These are phyloP conservation scores for Acacia crassicarpa DNA, from an alignment of 306 rosid species.

Conservation along the genomic window DNA sequence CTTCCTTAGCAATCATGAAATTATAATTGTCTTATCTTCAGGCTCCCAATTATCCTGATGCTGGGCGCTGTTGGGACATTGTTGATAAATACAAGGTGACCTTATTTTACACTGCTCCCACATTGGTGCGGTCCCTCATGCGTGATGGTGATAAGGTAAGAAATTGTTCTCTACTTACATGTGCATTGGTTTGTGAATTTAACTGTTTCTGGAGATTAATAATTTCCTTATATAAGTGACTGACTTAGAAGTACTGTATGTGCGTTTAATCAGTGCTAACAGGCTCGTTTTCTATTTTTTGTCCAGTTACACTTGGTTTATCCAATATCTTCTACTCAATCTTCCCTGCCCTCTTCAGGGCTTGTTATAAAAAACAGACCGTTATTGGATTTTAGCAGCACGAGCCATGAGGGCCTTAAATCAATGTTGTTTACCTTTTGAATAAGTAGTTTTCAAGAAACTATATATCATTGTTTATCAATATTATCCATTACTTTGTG, in stretches of 20 bases:
- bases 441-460: slow-evolving; percentile 8
- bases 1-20: slow-evolving; percentile 20
- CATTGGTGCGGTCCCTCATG: slow-evolving; percentile 98
- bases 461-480: background rate
- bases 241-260: background rate
- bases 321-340: background rate
- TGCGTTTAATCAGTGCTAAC: background rate
- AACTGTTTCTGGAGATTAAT: slow-evolving; percentile 18
- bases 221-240: background rate
- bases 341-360: slow-evolving; percentile 10
- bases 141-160: slow-evolving; percentile 80
- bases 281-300: background rate
- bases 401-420: background rate
- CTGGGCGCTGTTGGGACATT: slow-evolving; percentile 97
- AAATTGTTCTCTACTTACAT: slow-evolving; percentile 17
- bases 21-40: slow-evolving; percentile 40
- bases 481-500: background rate
- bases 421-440: background rate
- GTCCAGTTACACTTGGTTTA: background rate
- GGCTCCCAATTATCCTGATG: slow-evolving; percentile 95
- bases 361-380: background rate
- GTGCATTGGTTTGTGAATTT: slow-evolving; percentile 13
- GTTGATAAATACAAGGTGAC: slow-evolving; percentile 94
- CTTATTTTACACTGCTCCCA: slow-evolving; percentile 96
- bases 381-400: background rate